phyloP scores from a whole-genome alignment of 179 eudicot genomes.

The Patellifolia procumbens region DNA sequence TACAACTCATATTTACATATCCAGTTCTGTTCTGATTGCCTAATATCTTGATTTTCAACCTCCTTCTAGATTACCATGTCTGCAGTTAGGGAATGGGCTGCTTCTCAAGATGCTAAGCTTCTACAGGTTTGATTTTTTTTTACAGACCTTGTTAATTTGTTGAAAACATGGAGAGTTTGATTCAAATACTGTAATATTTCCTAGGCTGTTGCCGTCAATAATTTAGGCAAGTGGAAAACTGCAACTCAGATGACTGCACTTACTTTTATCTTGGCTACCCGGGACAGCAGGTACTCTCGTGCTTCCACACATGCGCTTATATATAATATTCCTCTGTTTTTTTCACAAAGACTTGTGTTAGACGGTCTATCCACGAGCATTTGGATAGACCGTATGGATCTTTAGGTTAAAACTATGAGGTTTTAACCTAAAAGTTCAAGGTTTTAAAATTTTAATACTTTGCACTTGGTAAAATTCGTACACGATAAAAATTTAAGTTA shows the following conservation, averaged over 20 bases:
- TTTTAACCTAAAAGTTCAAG: too few species aligned
- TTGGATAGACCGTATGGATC: too few species aligned
- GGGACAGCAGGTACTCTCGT: constrained; percentile 73
- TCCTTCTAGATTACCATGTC: constrained; percentile 90
- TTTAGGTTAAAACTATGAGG: too few species aligned
- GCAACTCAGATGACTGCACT: constrained; percentile 95
- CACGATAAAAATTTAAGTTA: too few species aligned
- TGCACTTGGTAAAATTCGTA: too few species aligned
- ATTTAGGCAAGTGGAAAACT: constrained; percentile 98
- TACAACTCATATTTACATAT: not conserved
- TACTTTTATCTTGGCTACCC: constrained; percentile 75
- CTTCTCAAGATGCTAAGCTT: constrained; percentile 83
- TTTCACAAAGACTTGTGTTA: too few species aligned
- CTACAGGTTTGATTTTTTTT: constrained; percentile 61
- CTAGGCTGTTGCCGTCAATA: constrained; percentile 99
- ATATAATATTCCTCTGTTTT: too few species aligned
- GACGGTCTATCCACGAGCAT: too few species aligned
- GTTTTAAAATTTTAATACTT: too few species aligned
- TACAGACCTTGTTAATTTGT: not conserved
- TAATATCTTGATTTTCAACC: constrained; percentile 1
- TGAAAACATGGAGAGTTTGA: not conserved
- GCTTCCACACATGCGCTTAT: not conserved
- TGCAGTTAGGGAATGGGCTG: constrained; percentile 99
- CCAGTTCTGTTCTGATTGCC: not conserved
- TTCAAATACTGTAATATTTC: constrained; percentile 5